Conservation (phyloP, 257 asterid genomes). For the Plantago ovata region DNA sequence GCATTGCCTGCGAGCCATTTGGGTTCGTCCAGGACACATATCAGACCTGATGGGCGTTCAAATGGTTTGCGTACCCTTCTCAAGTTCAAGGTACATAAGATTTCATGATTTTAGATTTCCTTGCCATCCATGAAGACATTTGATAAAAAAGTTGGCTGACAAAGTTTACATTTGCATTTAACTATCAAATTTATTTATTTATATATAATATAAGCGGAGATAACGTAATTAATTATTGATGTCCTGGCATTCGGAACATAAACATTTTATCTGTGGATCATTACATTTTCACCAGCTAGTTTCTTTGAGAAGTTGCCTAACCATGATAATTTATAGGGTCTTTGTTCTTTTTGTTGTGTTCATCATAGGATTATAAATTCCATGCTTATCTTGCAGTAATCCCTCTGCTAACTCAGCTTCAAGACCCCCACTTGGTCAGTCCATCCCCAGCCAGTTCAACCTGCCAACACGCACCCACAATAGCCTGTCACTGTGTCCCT, state of each 20-base stretch:
- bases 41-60: slow-evolving; percentile 62
- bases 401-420: slow-evolving; percentile 41
- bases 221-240: slow-evolving; percentile 2
- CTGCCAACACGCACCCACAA: slow-evolving; percentile 48
- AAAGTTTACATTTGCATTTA: not conserved
- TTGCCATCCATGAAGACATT: not conserved
- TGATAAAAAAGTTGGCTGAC: not conserved
- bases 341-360: slow-evolving; percentile 17
- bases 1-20: slow-evolving; percentile 50
- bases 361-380: slow-evolving; percentile 11
- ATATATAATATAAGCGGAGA: slow-evolving; percentile 11
- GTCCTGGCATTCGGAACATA: slow-evolving; percentile 6
- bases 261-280: slow-evolving; percentile 4
- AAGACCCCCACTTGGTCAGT: slow-evolving; percentile 75
- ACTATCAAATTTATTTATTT: not conserved
- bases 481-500: slow-evolving; percentile 41
- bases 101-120: slow-evolving; percentile 4
- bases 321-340: slow-evolving; percentile 14
- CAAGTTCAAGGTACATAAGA: slow-evolving; percentile 61
- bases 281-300: slow-evolving; percentile 1
- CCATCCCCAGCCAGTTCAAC: slow-evolving; percentile 51
- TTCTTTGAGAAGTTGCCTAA: not conserved
- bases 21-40: slow-evolving; percentile 48
- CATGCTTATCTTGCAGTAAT: slow-evolving; percentile 40
- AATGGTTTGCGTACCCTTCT: slow-evolving; percentile 52